Evolutionary conservation across 257 asterid species (phyloP).

Genomic region (Echites panduratus): DNA sequence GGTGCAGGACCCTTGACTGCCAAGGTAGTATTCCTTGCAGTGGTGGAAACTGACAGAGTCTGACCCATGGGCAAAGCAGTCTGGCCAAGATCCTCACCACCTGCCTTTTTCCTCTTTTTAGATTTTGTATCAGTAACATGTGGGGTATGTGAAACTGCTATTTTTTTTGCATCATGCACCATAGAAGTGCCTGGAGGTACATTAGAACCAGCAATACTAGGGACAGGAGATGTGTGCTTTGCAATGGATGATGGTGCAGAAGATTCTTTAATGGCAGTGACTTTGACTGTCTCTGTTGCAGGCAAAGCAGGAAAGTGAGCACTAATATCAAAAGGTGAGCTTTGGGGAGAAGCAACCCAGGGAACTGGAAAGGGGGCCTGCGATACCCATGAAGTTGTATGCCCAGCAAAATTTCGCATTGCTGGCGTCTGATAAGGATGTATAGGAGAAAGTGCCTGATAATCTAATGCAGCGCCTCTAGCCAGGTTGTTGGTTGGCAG

Average conservation of each 20-base stretch:
- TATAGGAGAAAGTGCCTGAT: slow-evolving; percentile 67
- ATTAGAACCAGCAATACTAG: slow-evolving; percentile 38
- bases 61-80: slow-evolving; percentile 31
- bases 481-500: slow-evolving; percentile 44
- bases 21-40: slow-evolving; percentile 30
- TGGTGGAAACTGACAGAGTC: slow-evolving; percentile 37
- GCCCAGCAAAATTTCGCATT: slow-evolving; percentile 42
- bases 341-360: slow-evolving; percentile 72
- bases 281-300: slow-evolving; percentile 45
- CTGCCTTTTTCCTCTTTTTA: slow-evolving; percentile 71
- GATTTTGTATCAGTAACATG: slow-evolving; percentile 46
- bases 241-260: slow-evolving; percentile 36
- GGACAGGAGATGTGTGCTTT: slow-evolving; percentile 33
- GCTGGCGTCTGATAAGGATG: slow-evolving; percentile 69
- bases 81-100: slow-evolving; percentile 46
- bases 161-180: slow-evolving; percentile 36
- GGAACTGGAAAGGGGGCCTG: slow-evolving; percentile 65
- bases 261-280: slow-evolving; percentile 45
- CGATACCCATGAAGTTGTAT: slow-evolving; percentile 50
- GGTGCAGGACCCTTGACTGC: slow-evolving; percentile 35
- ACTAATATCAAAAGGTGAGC: slow-evolving; percentile 53
- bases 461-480: slow-evolving; percentile 59
- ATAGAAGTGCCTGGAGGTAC: slow-evolving; percentile 37
- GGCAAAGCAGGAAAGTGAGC: slow-evolving; percentile 49
- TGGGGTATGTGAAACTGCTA: slow-evolving; percentile 38